Evolutionary conservation across 2,329 filamentous ascomycete species (phyloP).

Genomic region (Diplodia seriata): DNA sequence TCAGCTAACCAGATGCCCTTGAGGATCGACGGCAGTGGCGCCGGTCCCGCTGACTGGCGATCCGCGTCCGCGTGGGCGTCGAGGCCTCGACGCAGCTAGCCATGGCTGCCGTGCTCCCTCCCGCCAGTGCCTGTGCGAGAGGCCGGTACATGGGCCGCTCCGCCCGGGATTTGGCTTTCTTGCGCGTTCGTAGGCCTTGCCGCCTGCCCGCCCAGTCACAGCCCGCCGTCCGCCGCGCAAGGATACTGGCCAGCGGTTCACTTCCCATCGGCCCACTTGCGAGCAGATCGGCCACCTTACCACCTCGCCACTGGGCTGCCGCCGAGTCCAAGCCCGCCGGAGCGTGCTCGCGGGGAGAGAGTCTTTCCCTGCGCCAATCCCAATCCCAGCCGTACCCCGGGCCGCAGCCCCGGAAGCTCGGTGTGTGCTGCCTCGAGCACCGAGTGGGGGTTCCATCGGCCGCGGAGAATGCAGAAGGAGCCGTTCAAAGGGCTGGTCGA

Average conservation of each 20-base stretch:
- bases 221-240: background rate
- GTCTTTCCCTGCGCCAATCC: background rate
- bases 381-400: background rate
- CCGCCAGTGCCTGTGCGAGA: background rate
- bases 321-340: background rate
- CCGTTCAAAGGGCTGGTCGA: no score
- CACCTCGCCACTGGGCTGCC: background rate
- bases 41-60: background rate
- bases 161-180: background rate
- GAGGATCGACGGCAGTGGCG: background rate
- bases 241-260: background rate
- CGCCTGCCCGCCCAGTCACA: background rate
- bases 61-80: background rate
- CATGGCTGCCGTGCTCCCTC: background rate
- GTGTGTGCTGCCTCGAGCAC: background rate
- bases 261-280: background rate
- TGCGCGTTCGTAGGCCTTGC: background rate
- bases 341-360: background rate
- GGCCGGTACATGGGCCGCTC: background rate
- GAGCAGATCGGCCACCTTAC: background rate
- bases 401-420: background rate
- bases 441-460: background rate
- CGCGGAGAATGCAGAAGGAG: background rate
- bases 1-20: background rate
- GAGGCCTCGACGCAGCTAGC: background rate